A percentile compares a stretch with the other conserved stretches of the same genome.
These are phyloP conservation scores for Puccinia horiana DNA, from an alignment of 1,284 basidiomycete species.

Conservation along the genomic window DNA sequence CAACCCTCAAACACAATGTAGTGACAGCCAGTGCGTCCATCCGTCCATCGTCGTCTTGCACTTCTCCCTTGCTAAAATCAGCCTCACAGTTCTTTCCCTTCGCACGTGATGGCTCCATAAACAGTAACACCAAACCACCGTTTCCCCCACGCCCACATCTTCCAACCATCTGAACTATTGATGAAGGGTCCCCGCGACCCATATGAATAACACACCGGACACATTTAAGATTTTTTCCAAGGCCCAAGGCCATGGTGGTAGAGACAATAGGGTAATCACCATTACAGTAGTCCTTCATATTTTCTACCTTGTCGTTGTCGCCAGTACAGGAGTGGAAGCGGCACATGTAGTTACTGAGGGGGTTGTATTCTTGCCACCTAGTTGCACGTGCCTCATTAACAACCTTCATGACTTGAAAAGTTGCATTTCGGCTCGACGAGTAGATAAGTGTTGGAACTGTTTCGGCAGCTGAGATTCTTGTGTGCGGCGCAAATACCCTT, in stretches of 20 bases:
- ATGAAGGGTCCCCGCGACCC: not conserved
- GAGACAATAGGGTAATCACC: not conserved
- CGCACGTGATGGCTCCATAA: not conserved
- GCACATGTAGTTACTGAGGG: not conserved
- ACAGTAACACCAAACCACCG: not conserved
- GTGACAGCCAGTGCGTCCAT: conserved; percentile 13
- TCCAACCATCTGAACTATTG: conserved; percentile 28
- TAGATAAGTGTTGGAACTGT: conserved; percentile 2
- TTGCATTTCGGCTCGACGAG: not conserved
- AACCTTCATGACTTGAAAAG: conserved; percentile 15
- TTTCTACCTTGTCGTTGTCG: not conserved
- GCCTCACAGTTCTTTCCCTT: not conserved
- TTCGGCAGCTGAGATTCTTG: not conserved
- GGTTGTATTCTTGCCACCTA: not conserved
- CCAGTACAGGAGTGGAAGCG: not conserved
- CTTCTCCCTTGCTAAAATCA: not conserved
- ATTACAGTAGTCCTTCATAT: not conserved
- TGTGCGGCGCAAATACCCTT: not conserved
- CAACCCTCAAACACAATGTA: not conserved
- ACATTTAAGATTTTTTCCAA: not conserved
- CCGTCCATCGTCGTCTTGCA: not conserved
- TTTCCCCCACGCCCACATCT: conserved; percentile 12
- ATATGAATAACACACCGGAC: conserved; percentile 1
- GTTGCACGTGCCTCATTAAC: not conserved
- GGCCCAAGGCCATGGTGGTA: conserved; percentile 1